phyloP scores from a whole-genome alignment of 2,329 filamentous ascomycete species.

The Berkeleyomyces basicola region DNA sequence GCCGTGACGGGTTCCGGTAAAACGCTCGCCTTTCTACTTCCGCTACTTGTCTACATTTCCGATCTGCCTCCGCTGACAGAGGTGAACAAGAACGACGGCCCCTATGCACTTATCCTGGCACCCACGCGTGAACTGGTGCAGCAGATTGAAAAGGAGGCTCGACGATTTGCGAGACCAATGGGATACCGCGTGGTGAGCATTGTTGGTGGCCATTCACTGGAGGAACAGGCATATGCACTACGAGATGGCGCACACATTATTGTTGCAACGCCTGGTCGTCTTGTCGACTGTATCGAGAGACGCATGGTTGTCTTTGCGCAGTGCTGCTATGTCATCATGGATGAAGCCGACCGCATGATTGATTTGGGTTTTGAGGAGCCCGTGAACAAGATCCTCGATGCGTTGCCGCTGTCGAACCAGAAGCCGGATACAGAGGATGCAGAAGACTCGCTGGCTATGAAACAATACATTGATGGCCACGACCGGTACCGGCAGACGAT shows the following conservation, averaged over 20 bases:
- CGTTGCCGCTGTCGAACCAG: slow-evolving; percentile 79
- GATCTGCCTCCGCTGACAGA: slow-evolving; percentile 75
- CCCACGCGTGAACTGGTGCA: slow-evolving; percentile 95
- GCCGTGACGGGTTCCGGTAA: slow-evolving; percentile 97
- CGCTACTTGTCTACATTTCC: slow-evolving; percentile 84
- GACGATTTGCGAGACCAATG: slow-evolving; percentile 77
- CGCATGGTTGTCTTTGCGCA: slow-evolving; percentile 83
- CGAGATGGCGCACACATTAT: slow-evolving; percentile 92
- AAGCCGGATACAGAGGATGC: slow-evolving; percentile 90
- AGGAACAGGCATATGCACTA: slow-evolving; percentile 81
- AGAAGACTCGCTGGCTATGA: slow-evolving; percentile 76
- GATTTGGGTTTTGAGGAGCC: slow-evolving; percentile 96
- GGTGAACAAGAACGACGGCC: slow-evolving; percentile 78
- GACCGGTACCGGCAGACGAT: slow-evolving; percentile 90
- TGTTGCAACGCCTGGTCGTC: slow-evolving; percentile 92
- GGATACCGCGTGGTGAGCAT: slow-evolving; percentile 94
- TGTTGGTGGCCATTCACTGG: slow-evolving; percentile 89
- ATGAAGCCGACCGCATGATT: slow-evolving; percentile 98
- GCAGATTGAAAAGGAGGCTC: slow-evolving; percentile 88
- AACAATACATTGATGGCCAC: slow-evolving; percentile 53
- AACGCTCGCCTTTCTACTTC: slow-evolving; percentile 86
- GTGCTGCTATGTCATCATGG: slow-evolving; percentile 98
- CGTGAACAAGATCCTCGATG: slow-evolving; percentile 92
- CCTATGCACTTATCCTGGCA: slow-evolving; percentile 91
- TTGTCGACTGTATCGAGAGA: slow-evolving; percentile 92